Percentiles rank a stretch among this genome's conserved stretches.
phyloP scores from a whole-genome alignment of 2,329 filamentous ascomycete species.

The Colletotrichum musicola region DNA sequence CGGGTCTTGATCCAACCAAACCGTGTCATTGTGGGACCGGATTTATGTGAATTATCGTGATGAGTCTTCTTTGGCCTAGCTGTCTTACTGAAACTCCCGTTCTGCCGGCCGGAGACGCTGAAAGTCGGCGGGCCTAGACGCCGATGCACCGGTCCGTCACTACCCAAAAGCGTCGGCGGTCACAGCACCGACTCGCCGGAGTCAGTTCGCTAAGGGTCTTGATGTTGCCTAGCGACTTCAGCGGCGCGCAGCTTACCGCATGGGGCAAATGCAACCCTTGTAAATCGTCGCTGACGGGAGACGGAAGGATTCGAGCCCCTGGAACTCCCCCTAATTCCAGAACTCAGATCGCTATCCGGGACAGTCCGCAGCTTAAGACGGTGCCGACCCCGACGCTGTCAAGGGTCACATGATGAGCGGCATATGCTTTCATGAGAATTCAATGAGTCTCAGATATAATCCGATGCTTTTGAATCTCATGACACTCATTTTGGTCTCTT shows the following conservation, averaged over 20 bases:
- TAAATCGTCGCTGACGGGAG: background rate
- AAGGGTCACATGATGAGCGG: no score
- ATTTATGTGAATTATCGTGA: background rate
- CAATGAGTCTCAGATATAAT: no score
- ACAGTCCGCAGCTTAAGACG: background rate
- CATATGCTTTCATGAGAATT: no score
- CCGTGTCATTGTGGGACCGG: background rate
- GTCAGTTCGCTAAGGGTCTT: background rate
- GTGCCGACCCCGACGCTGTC: no score
- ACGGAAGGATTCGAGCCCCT: background rate
- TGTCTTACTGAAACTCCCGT: background rate
- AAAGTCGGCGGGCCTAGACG: background rate
- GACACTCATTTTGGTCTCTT: no score
- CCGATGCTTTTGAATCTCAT: no score
- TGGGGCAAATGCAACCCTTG: background rate
- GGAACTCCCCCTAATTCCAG: background rate
- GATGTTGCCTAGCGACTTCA: no score
- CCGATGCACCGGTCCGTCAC: slow-evolving; percentile 3
- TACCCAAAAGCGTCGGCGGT: background rate
- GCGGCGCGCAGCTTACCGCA: no score
- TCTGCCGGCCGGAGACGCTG: background rate
- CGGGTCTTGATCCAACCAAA: background rate
- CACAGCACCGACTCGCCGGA: slow-evolving; percentile 4
- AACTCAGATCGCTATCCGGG: background rate
- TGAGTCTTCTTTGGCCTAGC: background rate